A percentile compares a stretch with the other conserved stretches of the same genome.
These are phyloP conservation scores for Heterobasidion occidentale DNA, from an alignment of 1,284 basidiomycete species.

Conservation along the genomic window DNA sequence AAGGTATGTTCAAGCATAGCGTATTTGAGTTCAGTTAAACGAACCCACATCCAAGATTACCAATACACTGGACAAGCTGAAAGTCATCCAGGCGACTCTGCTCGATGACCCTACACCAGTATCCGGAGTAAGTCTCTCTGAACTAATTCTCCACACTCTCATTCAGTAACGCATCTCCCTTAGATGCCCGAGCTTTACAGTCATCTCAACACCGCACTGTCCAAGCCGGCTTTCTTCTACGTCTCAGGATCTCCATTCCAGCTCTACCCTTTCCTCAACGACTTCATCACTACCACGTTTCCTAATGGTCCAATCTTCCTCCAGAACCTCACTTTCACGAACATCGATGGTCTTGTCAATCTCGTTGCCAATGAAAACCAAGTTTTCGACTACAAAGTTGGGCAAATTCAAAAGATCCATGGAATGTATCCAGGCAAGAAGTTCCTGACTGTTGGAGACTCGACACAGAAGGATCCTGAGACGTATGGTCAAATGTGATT, in stretches of 20 bases:
- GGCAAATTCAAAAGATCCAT: background rate
- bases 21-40: background rate
- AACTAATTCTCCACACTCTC: background rate
- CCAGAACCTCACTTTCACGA: background rate
- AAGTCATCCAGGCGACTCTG: background rate
- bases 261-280: background rate
- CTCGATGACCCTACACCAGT: background rate
- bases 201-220: background rate
- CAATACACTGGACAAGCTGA: background rate
- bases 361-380: background rate
- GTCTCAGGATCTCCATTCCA: background rate
- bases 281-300: background rate
- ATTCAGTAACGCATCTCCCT: background rate
- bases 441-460: background rate
- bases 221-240: background rate
- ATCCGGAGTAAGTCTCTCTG: background rate
- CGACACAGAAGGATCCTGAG: background rate
- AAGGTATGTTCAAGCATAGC: background rate
- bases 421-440: background rate
- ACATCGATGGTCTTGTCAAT: background rate
- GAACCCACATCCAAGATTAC: background rate
- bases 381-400: background rate
- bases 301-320: background rate
- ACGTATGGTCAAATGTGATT: background rate
- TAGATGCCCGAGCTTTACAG: background rate